Conservation (phyloP, 768 basidiomycete genomes). For the Inosperma sp. region DNA sequence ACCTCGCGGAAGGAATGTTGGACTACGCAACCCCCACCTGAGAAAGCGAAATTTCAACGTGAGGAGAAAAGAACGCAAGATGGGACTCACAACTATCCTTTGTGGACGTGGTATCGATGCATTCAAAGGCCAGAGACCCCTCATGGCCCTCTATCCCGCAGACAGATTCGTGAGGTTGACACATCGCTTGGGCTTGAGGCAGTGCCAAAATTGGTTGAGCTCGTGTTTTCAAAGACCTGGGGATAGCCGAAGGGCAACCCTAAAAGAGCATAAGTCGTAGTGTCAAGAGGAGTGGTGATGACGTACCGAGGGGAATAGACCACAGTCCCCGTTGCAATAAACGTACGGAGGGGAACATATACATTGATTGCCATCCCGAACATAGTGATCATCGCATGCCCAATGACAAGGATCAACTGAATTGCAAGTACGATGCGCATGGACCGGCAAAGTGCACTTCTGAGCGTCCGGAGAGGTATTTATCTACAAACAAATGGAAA, state of each 20-base stretch:
- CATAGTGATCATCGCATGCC: conserved; percentile 29
- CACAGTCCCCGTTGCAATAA: conserved; percentile 41
- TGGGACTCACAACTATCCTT: conserved; percentile 38
- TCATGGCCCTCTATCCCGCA: conserved; percentile 36
- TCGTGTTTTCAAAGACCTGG: conserved; percentile 19
- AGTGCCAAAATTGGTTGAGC: conserved; percentile 23
- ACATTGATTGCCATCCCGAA: conserved; percentile 28
- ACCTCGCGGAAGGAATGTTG: conserved; percentile 31
- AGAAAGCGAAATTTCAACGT: not conserved
- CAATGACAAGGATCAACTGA: conserved; percentile 33
- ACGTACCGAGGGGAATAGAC: conserved; percentile 19
- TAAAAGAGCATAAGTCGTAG: conserved; percentile 15
- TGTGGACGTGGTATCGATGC: conserved; percentile 31
- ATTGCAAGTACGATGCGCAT: conserved; percentile 31
- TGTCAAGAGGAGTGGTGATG: conserved; percentile 13
- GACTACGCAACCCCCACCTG: conserved; percentile 40
- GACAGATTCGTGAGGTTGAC: conserved; percentile 28
- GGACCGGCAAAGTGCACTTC: conserved; percentile 31
- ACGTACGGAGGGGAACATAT: conserved; percentile 33
- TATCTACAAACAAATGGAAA: conserved; percentile 17
- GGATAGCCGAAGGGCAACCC: conserved; percentile 39
- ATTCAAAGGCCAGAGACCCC: conserved; percentile 32
- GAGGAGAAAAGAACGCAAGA: not conserved
- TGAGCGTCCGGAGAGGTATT: conserved; percentile 27
- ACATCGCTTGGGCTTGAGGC: conserved; percentile 28